Conservation (phyloP, 176 grass and related monocot species). For the Oryza coarctata region DNA sequence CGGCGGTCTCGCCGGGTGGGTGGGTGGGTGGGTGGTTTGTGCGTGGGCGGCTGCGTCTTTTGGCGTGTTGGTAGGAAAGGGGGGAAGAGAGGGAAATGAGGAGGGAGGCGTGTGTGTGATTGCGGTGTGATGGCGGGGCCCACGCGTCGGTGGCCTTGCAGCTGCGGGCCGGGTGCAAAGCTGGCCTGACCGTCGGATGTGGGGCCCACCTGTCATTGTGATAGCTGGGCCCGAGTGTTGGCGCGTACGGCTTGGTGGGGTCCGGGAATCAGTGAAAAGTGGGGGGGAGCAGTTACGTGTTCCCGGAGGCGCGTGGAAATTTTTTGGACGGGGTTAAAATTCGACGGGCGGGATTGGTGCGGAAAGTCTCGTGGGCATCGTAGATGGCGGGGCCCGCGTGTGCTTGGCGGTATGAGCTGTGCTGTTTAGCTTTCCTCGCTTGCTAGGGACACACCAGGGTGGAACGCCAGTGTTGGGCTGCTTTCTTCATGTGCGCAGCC, state of each 20-base stretch:
- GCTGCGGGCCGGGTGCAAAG: slow-evolving; percentile 42
- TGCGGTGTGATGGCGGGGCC: slow-evolving; percentile 41
- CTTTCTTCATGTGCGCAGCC: neutral
- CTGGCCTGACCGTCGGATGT: neutral
- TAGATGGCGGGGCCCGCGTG: slow-evolving; percentile 34
- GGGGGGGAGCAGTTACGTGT: neutral
- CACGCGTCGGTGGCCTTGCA: slow-evolving; percentile 40
- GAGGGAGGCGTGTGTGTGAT: slow-evolving; percentile 14
- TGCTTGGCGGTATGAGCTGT: slow-evolving; percentile 50
- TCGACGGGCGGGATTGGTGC: slow-evolving; percentile 50
- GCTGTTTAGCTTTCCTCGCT: slow-evolving; percentile 36
- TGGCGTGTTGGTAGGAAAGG: slow-evolving; percentile 29
- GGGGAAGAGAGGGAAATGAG: too few relatives aligned
- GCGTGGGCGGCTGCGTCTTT: neutral
- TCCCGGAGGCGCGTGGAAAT: slow-evolving; percentile 6
- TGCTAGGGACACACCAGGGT: slow-evolving; percentile 39
- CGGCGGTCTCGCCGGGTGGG: neutral
- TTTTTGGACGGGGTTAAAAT: slow-evolving; percentile 9
- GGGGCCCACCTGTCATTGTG: neutral
- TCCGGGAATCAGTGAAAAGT: neutral
- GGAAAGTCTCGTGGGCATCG: slow-evolving; percentile 59
- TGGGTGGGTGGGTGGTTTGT: slow-evolving; percentile 10
- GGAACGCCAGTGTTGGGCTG: neutral
- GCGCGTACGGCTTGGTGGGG: slow-evolving; percentile 13
- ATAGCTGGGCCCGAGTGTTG: neutral